Percentiles rank a stretch among this genome's conserved stretches.
phyloP scores from a whole-genome alignment of 208 protist species.

The Tritrichomonas musculus region DNA sequence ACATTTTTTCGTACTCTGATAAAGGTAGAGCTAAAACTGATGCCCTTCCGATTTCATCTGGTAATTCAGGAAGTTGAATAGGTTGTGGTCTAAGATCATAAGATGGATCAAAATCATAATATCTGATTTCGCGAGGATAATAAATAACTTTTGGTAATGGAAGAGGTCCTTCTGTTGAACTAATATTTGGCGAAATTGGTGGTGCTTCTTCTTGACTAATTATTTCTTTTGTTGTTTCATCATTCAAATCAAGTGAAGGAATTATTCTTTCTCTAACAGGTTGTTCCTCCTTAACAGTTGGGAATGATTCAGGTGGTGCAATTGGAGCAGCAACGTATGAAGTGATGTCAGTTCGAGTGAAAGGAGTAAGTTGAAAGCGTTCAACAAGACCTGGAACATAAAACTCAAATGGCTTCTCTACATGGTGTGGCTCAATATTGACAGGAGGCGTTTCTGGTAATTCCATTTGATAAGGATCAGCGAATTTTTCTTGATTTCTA shows the following conservation, averaged over 20 bases:
- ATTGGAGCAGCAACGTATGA: background rate
- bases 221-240: background rate
- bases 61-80: background rate
- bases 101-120: background rate
- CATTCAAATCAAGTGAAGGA: too few species aligned
- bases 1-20: background rate
- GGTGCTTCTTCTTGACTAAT: background rate
- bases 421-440: background rate
- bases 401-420: background rate
- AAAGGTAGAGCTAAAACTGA: background rate
- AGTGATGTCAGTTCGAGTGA: background rate
- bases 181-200: background rate
- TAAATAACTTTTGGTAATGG: background rate
- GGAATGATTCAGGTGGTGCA: background rate
- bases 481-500: background rate
- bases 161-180: background rate
- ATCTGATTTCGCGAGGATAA: background rate
- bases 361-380: background rate
- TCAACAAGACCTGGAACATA: conserved; percentile 12
- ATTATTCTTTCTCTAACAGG: background rate
- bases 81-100: background rate
- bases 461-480: background rate
- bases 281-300: background rate
- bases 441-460: background rate
- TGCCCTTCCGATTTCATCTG: background rate